These are phyloP conservation scores for Rhododendron henanense DNA, from an alignment of 148 eudicot species.

Conservation along the genomic window DNA sequence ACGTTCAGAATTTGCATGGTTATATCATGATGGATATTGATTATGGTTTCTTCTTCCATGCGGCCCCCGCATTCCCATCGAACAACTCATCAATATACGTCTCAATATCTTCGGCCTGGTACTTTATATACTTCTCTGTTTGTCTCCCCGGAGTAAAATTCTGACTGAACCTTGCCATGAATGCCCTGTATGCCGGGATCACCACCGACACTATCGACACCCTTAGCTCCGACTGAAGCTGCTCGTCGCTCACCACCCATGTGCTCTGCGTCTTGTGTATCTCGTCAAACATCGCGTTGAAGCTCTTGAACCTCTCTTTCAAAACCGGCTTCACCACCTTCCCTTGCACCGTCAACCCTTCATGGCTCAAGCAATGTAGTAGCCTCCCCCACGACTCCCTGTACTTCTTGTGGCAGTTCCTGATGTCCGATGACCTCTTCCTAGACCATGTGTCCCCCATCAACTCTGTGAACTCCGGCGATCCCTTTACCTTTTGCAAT, in stretches of 20 bases:
- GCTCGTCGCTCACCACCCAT: constrained; percentile 93
- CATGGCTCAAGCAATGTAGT: constrained; percentile 48
- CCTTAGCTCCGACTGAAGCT: constrained; percentile 84
- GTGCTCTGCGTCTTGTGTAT: constrained; percentile 63
- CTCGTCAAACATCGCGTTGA: constrained; percentile 75
- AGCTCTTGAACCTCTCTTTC: constrained; percentile 82
- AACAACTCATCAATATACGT: constrained; percentile 70
- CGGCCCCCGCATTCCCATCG: constrained; percentile 57
- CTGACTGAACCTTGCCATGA: constrained; percentile 66
- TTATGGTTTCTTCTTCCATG: constrained; percentile 41
- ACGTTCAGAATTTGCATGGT: neutral
- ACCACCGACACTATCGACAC: constrained; percentile 84
- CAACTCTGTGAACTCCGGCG: constrained; percentile 21
- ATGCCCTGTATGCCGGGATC: constrained; percentile 79
- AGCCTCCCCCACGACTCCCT: constrained; percentile 72
- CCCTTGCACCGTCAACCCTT: constrained; percentile 66
- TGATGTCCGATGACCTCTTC: constrained; percentile 43
- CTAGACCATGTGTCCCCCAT: constrained; percentile 44
- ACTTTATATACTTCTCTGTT: constrained; percentile 76
- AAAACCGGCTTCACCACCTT: constrained; percentile 67
- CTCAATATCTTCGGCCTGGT: constrained; percentile 87
- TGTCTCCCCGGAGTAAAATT: constrained; percentile 79
- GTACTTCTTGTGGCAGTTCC: constrained; percentile 44
- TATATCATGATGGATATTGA: neutral
- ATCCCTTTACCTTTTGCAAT: constrained; percentile 40